Evolutionary conservation across 2,329 filamentous ascomycete genomes (phyloP).

Genomic region (Zymoseptoria pseudotritici): DNA sequence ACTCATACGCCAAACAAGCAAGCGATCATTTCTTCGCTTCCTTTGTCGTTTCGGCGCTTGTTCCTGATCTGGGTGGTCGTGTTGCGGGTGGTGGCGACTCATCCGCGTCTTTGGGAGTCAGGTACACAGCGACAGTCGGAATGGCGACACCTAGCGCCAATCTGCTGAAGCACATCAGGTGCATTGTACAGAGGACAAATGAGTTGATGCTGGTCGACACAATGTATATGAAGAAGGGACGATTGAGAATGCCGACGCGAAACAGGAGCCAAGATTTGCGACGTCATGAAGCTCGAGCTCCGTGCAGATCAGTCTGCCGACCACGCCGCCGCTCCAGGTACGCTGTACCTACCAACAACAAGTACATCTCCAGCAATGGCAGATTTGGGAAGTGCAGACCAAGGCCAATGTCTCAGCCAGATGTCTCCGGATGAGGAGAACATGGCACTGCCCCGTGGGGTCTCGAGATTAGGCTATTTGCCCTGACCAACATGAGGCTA

Average conservation of each 20-base stretch:
- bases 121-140: conserved; percentile 10
- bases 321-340: neutral
- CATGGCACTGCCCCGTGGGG: neutral
- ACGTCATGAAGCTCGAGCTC: neutral
- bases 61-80: neutral
- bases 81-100: neutral
- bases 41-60: neutral
- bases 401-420: neutral
- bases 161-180: conserved; percentile 12
- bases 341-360: neutral
- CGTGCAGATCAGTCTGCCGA: neutral
- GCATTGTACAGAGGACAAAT: conserved; percentile 4
- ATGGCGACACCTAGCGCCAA: conserved; percentile 12
- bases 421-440: neutral
- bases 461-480: neutral
- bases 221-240: neutral
- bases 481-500: neutral
- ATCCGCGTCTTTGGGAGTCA: conserved; percentile 9
- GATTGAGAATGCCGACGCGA: neutral
- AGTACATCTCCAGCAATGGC: neutral
- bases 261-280: neutral
- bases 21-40: neutral
- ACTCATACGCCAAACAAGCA: conserved; percentile 1
- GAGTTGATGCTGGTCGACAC: neutral
- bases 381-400: neutral